These are phyloP conservation scores for Nicotiana otophora DNA, from an alignment of 257 asterid species.

Conservation along the genomic window DNA sequence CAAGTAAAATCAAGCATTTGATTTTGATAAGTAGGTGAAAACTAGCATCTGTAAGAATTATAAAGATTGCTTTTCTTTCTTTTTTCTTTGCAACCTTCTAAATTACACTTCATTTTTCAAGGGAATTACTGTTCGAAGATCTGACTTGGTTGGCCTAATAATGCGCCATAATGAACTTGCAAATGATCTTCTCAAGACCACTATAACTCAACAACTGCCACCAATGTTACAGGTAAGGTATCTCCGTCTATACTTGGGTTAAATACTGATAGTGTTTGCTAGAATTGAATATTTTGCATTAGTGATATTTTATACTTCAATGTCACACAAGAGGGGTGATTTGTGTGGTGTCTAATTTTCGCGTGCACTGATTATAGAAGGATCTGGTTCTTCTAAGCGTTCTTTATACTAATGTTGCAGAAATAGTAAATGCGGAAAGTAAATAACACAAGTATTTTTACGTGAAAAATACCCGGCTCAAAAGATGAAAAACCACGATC, in stretches of 20 bases:
- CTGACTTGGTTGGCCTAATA: conserved; percentile 77
- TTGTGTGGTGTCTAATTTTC: too few relatives aligned
- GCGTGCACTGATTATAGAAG: too few relatives aligned
- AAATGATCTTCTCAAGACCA: conserved; percentile 79
- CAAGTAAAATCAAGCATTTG: conserved; percentile 42
- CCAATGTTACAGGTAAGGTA: conserved; percentile 68
- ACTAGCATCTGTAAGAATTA: not conserved
- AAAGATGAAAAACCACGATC: too few relatives aligned
- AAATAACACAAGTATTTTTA: too few relatives aligned
- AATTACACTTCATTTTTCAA: conserved; percentile 25
- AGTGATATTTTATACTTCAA: too few relatives aligned
- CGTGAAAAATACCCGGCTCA: too few relatives aligned
- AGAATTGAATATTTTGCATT: conserved; percentile 3
- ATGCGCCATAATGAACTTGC: conserved; percentile 98
- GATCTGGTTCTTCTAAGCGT: too few relatives aligned
- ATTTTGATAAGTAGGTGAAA: conserved; percentile 30
- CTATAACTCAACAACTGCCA: conserved; percentile 77
- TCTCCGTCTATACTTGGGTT: not conserved
- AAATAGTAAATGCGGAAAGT: too few relatives aligned
- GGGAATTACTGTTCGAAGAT: conserved; percentile 82
- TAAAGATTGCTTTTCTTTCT: conserved; percentile 2
- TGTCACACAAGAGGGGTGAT: too few relatives aligned
- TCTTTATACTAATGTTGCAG: too few relatives aligned
- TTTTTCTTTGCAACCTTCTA: conserved; percentile 9
- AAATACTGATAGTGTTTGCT: not conserved